Conservation (phyloP, 345 rosid species). For the Populus tremula region DNA sequence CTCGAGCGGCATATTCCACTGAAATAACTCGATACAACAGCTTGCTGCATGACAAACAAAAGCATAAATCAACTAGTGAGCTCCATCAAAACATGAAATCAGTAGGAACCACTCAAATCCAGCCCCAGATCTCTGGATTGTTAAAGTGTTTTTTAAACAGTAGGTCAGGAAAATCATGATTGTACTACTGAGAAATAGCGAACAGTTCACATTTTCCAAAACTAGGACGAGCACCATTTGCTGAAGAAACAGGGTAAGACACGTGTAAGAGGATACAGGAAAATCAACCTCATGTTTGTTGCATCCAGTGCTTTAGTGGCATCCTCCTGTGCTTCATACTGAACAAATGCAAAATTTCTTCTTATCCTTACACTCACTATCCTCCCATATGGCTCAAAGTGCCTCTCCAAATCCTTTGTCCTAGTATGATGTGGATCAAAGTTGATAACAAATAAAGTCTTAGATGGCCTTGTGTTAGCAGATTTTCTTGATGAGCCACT, state of each 20-base stretch:
- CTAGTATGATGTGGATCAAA: slow-evolving; percentile 82
- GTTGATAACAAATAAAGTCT: slow-evolving; percentile 90
- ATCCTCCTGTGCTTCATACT: slow-evolving; percentile 83
- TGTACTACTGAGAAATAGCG: neutral
- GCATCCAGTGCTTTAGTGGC: slow-evolving; percentile 83
- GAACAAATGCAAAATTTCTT: slow-evolving; percentile 94
- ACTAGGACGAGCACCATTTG: slow-evolving; percentile 3
- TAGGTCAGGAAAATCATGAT: neutral
- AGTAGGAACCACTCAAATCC: neutral
- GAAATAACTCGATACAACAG: slow-evolving; percentile 81
- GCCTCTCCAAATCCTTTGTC: slow-evolving; percentile 87
- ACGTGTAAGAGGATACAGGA: neutral
- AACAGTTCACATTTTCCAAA: neutral
- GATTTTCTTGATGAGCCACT: slow-evolving; percentile 66
- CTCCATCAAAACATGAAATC: neutral
- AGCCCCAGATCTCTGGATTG: neutral
- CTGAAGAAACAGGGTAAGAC: slow-evolving; percentile 6
- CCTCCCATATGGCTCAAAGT: slow-evolving; percentile 90
- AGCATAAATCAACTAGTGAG: neutral
- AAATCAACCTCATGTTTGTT: slow-evolving; percentile 63
- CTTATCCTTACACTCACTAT: slow-evolving; percentile 84
- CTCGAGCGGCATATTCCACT: slow-evolving; percentile 89
- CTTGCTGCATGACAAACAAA: slow-evolving; percentile 51
- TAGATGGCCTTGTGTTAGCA: slow-evolving; percentile 64
- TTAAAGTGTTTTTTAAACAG: neutral